Evolutionary conservation across 176 grass and related monocot genomes (phyloP), one percentile per base, ranked within the genome.

Genomic region (Oryza australiensis): DNA sequence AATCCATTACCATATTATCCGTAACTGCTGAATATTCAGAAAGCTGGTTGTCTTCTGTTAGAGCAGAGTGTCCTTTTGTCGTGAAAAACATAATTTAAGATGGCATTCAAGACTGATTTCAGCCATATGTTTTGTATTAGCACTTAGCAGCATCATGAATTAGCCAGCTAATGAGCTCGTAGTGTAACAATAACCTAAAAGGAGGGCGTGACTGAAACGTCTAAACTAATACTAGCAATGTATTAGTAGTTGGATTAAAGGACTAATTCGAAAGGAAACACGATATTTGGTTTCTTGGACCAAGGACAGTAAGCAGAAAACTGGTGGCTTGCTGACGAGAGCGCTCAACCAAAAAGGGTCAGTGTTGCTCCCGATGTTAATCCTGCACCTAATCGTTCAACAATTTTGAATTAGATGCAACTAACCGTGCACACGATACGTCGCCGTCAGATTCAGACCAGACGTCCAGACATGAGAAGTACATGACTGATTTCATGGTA

Each of bases 31-130:
- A 73, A 35, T 15, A 64, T 75, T 76, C 48, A 72, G 28, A 43
- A 49, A 70, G 49, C 74, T 8, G 65, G 26, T 77, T 77, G 65
- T 49, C 64, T 84, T 84, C 43, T 3, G 22, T 68, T 30, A 27
- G 45, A 75, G 41, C n/a, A 24, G 53, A 72, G 57, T 38, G 68
- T n/a, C 29, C 41, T 35, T 35, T 79, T 64, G 53, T 62, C 49
- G 0, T 26, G 46, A 64, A 18, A 29, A 22, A 45, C 33, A 13
- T 42, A 68, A 22, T 55, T 0, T 29, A 74, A 6, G 23, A 12
- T 1, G 26, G 5, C 40, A 38, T 45, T 60, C 55, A 11, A 60
- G 55, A n/a, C 55, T 60, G 24, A 24, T 60, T 6, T 9, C n/a
- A 60, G 9, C 22, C 55, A 24, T 11, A 8, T 55, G 13, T 22